These are phyloP conservation scores for Scheffersomyces coipomensis DNA, from an alignment of 805 yeast species.

Conservation along the genomic window DNA sequence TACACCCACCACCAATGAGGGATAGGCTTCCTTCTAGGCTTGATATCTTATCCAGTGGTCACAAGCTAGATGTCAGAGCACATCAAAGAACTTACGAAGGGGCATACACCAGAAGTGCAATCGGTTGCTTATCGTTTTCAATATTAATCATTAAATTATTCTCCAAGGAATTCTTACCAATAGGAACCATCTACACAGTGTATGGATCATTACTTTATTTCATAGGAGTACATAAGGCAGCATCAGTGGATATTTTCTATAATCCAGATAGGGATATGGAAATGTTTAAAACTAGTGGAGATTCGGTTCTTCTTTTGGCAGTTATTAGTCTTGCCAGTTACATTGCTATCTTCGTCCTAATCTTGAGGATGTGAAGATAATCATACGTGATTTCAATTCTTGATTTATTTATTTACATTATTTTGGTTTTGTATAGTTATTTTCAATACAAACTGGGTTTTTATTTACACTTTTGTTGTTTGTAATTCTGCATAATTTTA, in stretches of 20 bases:
- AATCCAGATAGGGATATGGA: constrained; percentile 34
- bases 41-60: constrained; percentile 36
- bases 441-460: no score
- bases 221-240: constrained; percentile 37
- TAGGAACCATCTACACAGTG: constrained; percentile 64
- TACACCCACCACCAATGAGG: no score
- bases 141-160: constrained; percentile 65
- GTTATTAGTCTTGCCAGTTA: constrained; percentile 51
- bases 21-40: constrained; percentile 30
- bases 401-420: no score
- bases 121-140: constrained; percentile 66
- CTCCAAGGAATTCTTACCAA: constrained; percentile 58
- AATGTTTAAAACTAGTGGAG: constrained; percentile 61
- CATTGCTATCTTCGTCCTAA: constrained; percentile 48
- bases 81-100: constrained; percentile 85
- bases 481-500: no score
- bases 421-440: no score
- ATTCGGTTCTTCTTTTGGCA: constrained; percentile 52
- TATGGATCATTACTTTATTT: constrained; percentile 50
- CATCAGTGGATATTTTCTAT: constrained; percentile 35
- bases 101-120: constrained; percentile 72
- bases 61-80: constrained; percentile 57
- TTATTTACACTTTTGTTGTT: no score
- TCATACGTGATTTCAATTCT: neutral
- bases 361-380: constrained; percentile 37